Conservation (phyloP, 108 stramenopile species). For the Nitzschia palea region DNA sequence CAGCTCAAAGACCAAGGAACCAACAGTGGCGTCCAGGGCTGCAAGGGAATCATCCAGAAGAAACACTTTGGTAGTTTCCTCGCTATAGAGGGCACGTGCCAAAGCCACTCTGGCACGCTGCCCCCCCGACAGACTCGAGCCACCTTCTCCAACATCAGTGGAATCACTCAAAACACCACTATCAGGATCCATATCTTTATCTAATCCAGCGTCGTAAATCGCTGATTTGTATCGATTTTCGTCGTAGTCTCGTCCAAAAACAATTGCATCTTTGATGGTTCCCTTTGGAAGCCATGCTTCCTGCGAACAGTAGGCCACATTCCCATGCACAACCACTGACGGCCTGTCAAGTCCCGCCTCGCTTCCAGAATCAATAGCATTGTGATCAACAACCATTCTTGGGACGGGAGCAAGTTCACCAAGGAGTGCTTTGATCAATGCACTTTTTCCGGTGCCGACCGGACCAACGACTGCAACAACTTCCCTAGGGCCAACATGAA, state of each 20-base stretch:
- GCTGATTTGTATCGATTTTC: constrained; percentile 62
- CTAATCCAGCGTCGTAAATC: constrained; percentile 69
- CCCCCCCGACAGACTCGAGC: constrained; percentile 81
- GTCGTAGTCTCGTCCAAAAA: constrained; percentile 81
- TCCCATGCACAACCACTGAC: constrained; percentile 46
- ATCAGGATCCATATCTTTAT: constrained; percentile 54
- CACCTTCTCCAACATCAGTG: constrained; percentile 82
- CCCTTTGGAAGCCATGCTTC: constrained; percentile 86
- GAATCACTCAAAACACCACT: constrained; percentile 53
- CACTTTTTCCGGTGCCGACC: constrained; percentile 90
- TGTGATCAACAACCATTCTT: constrained; percentile 35
- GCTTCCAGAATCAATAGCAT: background rate
- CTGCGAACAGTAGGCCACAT: constrained; percentile 76
- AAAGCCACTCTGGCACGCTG: constrained; percentile 92
- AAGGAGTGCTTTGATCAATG: constrained; percentile 73
- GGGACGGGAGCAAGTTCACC: constrained; percentile 85
- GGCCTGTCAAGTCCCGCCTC: constrained; percentile 42
- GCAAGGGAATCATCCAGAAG: constrained; percentile 63
- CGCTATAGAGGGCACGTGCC: constrained; percentile 70
- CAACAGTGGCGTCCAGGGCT: constrained; percentile 76
- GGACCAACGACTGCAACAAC: constrained; percentile 83
- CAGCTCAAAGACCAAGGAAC: constrained; percentile 68
- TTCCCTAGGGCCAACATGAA: constrained; percentile 65
- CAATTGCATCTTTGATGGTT: constrained; percentile 74
- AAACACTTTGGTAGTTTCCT: constrained; percentile 54